phyloP scores from a whole-genome alignment of 140 eudicot species.

The Erigeron philadelphicus region DNA sequence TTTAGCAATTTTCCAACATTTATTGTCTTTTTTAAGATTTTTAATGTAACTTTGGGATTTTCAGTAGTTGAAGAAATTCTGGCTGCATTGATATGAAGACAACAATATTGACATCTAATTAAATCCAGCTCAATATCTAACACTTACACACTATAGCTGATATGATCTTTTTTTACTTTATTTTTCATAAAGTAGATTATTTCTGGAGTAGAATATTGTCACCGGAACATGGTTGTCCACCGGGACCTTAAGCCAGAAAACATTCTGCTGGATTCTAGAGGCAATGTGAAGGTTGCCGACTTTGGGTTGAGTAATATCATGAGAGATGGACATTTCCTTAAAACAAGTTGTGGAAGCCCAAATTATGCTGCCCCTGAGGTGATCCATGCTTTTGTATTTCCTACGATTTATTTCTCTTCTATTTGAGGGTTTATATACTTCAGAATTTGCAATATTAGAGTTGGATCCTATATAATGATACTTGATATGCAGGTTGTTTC shows the following conservation, averaged over 20 bases:
- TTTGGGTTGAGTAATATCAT: slow-evolving; percentile 92
- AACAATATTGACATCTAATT: slow-evolving; percentile 9
- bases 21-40: not conserved
- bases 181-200: slow-evolving; percentile 45
- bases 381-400: not conserved
- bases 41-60: slow-evolving; percentile 1
- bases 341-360: slow-evolving; percentile 98
- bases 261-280: slow-evolving; percentile 67
- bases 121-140: not conserved
- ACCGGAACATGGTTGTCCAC: slow-evolving; percentile 95
- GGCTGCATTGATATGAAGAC: not conserved
- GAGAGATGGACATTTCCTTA: slow-evolving; percentile 93
- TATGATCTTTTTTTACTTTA: slow-evolving; percentile 1
- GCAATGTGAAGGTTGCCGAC: slow-evolving; percentile 87
- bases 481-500: slow-evolving; percentile 71
- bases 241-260: slow-evolving; percentile 96
- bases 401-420: not conserved
- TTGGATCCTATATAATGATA: not conserved
- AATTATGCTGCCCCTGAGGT: slow-evolving; percentile 99
- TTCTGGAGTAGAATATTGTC: slow-evolving; percentile 92
- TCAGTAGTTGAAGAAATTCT: not conserved
- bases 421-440: not conserved
- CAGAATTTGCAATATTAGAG: not conserved
- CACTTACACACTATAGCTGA: too few species aligned
- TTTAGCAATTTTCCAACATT: not conserved